Evolutionary conservation across 371 early-diverging fungal species (phyloP).

Genomic region (Mortierella sp.): DNA sequence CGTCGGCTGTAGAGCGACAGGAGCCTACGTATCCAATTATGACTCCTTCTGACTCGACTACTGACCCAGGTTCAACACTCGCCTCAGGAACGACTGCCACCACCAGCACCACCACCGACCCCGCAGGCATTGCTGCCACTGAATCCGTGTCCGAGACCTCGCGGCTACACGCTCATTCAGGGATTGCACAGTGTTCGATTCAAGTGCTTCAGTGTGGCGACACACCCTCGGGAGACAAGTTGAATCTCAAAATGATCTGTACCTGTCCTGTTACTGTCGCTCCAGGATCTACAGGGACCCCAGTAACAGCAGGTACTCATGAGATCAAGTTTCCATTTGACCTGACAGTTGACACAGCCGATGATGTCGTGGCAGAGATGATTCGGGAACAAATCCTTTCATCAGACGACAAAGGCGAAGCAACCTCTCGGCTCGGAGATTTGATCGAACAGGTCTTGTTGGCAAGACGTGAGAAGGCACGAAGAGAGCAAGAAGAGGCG

Average conservation of each 20-base stretch:
- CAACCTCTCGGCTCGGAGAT: constrained; percentile 11
- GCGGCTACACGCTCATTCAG: background rate
- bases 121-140: background rate
- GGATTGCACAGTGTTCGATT: constrained; percentile 5
- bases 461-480: background rate
- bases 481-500: background rate
- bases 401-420: constrained; percentile 12
- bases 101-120: background rate
- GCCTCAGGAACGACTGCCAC: background rate
- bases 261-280: constrained; percentile 14
- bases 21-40: background rate
- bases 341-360: constrained; percentile 68
- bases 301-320: background rate
- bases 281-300: background rate
- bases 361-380: constrained; percentile 70
- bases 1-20: background rate
- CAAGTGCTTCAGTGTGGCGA: constrained; percentile 15
- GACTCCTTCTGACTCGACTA: no score
- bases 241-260: constrained; percentile 20
- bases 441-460: background rate
- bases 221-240: background rate
- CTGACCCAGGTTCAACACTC: background rate
- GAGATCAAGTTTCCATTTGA: constrained; percentile 78
- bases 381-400: constrained; percentile 24
- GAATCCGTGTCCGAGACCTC: background rate